Evolutionary conservation across 371 early-diverging fungal species (phyloP).

Genomic region (Basidiobolus meristosporus): DNA sequence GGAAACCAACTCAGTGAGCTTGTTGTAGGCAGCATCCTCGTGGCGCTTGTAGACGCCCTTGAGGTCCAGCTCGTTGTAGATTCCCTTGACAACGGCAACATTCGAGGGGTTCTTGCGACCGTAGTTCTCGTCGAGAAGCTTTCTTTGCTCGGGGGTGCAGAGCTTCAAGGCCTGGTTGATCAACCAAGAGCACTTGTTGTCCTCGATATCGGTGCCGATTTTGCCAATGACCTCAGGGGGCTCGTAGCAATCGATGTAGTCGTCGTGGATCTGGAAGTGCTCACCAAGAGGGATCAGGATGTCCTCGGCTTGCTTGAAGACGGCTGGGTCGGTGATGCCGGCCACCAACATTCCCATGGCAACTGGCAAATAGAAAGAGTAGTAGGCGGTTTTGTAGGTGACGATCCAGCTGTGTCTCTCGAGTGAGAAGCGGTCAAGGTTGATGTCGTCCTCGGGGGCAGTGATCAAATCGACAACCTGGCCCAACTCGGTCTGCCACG

Average conservation of each 20-base stretch:
- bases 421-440: conserved; percentile 73
- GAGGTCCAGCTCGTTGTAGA: conserved; percentile 63
- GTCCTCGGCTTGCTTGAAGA: conserved; percentile 58
- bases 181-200: conserved; percentile 97
- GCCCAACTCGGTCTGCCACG: conserved; percentile 92
- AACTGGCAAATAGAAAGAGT: conserved; percentile 96
- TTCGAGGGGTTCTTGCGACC: conserved; percentile 59
- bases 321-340: conserved; percentile 9
- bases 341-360: conserved; percentile 82
- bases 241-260: conserved; percentile 87
- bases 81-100: conserved; percentile 60
- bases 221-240: conserved; percentile 86
- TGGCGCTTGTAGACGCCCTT: conserved; percentile 60
- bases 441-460: conserved; percentile 84
- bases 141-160: conserved; percentile 61
- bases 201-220: conserved; percentile 95
- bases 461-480: conserved; percentile 92
- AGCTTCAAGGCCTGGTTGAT: conserved; percentile 73
- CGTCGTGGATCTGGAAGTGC: conserved; percentile 94
- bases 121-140: conserved; percentile 75
- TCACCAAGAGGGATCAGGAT: conserved; percentile 87
- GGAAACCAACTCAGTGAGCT: conserved; percentile 48
- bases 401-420: conserved; percentile 82
- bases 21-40: conserved; percentile 61
- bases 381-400: conserved; percentile 94